These are phyloP conservation scores for Solanum bulbocastanum DNA, from an alignment of 257 asterid genomes.

Conservation along the genomic window DNA sequence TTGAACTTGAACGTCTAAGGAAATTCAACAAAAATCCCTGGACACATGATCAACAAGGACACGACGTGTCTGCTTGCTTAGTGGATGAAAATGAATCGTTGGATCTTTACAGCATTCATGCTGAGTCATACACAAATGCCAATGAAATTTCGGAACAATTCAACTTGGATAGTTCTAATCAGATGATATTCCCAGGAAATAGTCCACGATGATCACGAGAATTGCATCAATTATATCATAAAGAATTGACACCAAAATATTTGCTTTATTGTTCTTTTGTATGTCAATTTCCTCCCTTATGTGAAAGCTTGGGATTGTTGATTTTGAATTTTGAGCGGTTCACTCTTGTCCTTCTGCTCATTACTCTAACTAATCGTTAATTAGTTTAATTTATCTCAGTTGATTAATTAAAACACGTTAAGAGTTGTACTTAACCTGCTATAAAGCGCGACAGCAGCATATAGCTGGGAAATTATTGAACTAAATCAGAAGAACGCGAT, in stretches of 20 bases:
- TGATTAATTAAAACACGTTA: not conserved
- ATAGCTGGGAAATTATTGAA: not conserved
- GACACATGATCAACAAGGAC: not conserved
- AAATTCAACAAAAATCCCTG: not conserved
- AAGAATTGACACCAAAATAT: not conserved
- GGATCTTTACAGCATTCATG: slow-evolving; percentile 42
- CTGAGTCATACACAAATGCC: not conserved
- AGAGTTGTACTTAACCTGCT: not conserved
- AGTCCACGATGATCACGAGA: not conserved
- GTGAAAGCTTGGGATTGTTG: not conserved
- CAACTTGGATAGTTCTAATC: not conserved
- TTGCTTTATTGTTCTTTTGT: not conserved
- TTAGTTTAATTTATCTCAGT: not conserved
- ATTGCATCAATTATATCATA: not conserved
- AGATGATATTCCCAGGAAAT: not conserved
- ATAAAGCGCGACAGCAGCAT: not conserved
- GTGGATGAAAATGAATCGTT: not conserved
- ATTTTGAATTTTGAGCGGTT: not conserved
- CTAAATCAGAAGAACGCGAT: not conserved
- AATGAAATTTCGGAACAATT: slow-evolving; percentile 10
- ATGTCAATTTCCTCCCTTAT: not conserved
- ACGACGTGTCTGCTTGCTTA: not conserved
- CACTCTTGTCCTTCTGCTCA: not conserved
- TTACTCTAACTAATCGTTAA: not conserved
- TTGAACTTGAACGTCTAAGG: not conserved